Evolutionary conservation across 306 rosid genomes (phyloP), one percentile per base, ranked within the genome.

Genomic region (Vigna unguiculata): DNA sequence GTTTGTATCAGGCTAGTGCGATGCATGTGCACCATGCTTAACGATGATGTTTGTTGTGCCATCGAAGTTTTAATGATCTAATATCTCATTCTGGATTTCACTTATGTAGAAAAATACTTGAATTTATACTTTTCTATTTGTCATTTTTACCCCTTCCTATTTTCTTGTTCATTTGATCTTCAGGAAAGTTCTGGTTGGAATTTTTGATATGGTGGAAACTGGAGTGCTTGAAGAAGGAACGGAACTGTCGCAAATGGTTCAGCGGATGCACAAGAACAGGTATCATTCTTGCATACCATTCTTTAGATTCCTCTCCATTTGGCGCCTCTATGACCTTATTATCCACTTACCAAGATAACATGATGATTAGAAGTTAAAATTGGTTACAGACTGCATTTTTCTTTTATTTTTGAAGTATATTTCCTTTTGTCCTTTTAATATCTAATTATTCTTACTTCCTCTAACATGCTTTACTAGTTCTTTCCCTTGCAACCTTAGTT

Each of bases 101-200:
- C 63, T 41, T 68, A 17, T 47, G 58, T 20, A 12, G 24, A 19
- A 57, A 74, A 58, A 67, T 81, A 68, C 74, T 43, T 24, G 53
- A 52, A 63, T 61, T 30, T 17, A 5, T 10, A 34, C 13, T 34
- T 22, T 28, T 41, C 46, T 36, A 74, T 71, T 74, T 65, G 48
- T 61, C 78, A 34, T 54, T 11, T 40, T 17, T 41, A 22, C 12
- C 34, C 25, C 57, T 21, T 68, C 58, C 36, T 48, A 34, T 38
- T 48, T 13, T 38, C 38, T 51, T 16, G 45, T 78, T 79, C 78
- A n/a, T 82, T 84, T 80, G 76, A 68, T 83, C 70, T 55, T 64
- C 86, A 93, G 98, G 88, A 90, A 87, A 86, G 93, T 93, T 79
- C 97, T 93, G 4, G 93, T 91, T 82, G 87, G 78, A 80, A 49